Base-by-base conservation (phyloP, 2,329 filamentous ascomycete genomes). In the Intubia oerlemansii region DNA sequence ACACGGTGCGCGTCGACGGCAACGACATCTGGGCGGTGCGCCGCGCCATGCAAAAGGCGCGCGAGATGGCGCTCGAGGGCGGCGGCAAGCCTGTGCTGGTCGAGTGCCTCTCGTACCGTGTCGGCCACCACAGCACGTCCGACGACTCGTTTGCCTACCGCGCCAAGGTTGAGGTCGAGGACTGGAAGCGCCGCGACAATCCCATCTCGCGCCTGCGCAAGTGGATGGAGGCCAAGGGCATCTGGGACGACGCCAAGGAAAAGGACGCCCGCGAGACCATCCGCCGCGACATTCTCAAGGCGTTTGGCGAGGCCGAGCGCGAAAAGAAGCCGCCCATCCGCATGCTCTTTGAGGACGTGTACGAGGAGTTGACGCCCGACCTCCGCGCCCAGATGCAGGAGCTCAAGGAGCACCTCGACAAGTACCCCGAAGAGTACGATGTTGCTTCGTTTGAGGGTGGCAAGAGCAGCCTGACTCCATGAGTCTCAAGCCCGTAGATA, bases 111-210 rank as follows among this genome's bases (percentile, higher is more conserved):
- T 85, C 79, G 15, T 98, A 98, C 52, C 81, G 88, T n/a, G 84
- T 95, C 24, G 85, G 79, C 6, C 48, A 98, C 47, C 88, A 98
- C 54, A 92, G 81, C 50, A 98, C 88, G 1, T 88, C 78, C 1
- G 88, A 98, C 45, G 88, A 98, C 52, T 88, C 78, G 16, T 98
- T 93, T 44, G 88, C 88, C 1, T 98, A 98, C 54, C 76, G 88
- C 7, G 82, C 84, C 2, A 70, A 76, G 16, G 72, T 93, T 1
- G 88, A 98, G 45, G 88, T 98, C 7, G 78, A 84, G 42, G 76
- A 84, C 43, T 85, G 78, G 78, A 84, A 82, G 46, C 33, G 48
- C 27, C 35, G 48, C 10, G 48, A 51, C 31, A 51, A 50, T 24
- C 48, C 48, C 4, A 49, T 50, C 13, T 44, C 45, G n/a, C 36